Base-by-base conservation (phyloP, 768 basidiomycete species). In the Chalciporus pseudorubinellus region DNA sequence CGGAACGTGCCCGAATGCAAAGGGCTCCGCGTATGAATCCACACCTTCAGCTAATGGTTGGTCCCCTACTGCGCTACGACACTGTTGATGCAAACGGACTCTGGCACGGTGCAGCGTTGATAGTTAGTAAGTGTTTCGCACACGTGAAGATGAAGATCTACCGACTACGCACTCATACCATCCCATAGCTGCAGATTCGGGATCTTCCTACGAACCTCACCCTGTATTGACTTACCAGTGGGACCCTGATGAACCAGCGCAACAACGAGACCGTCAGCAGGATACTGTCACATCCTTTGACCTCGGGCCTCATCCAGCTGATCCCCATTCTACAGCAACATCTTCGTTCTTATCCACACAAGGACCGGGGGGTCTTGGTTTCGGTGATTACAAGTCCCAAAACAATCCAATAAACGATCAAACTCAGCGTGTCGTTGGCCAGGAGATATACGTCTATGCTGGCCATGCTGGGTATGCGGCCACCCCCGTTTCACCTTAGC, bases 31-130 rank as follows among this genome's bases (percentile, higher is more conserved):
- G 82, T 38, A 95, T 90, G 88, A 71, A 84, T 19, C 93, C 93
- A 9, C 80, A 88, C 68, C 77, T 97, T 22, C 86, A 89, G 67
- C 81, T 95, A 61, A 94, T 95, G 92, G 91, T 89, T 50, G 93
- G 94, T 0, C 93, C 93, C 19, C 73, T 98, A 16, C 71, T 98
- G 54, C 84, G 89, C 38, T 98, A 92, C 62, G 94, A 98, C 64
- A 98, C 93, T 0, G 80, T 90, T 21, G 85, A 90, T 58, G 74
- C 83, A 53, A 73, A 81, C 20, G 82, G 84, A 16, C 72, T 93
- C 31, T 99, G 93, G 92, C 79, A 85, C 55, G 95, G 94, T 7
- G 90, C 88, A 12, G 91, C 84, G 11, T 71, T 99, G 69, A 78
- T 98, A 50, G 92, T 98, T 57, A 92, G 87, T 89, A 57, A 71